These are phyloP conservation scores for Margaritispora aquatica DNA, from an alignment of 495 filamentous ascomycete genomes.

Conservation along the genomic window DNA sequence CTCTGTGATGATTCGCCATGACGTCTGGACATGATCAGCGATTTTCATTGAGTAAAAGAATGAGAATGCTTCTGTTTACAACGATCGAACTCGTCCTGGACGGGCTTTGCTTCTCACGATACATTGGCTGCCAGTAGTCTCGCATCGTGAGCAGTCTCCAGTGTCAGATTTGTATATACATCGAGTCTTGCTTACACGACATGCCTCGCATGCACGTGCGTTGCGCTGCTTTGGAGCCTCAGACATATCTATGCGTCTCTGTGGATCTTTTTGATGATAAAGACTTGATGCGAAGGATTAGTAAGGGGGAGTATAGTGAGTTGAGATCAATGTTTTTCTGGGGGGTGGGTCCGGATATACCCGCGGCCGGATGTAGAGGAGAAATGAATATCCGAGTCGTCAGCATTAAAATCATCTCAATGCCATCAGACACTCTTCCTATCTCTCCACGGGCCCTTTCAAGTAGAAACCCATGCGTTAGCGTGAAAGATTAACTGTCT, in stretches of 20 bases:
- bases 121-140: slow-evolving; percentile 14
- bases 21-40: neutral
- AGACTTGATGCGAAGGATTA: too few species aligned
- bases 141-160: slow-evolving; percentile 18
- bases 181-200: slow-evolving; percentile 20
- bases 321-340: too few species aligned
- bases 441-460: too few species aligned
- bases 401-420: too few species aligned
- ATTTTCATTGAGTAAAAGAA: neutral
- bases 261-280: too few species aligned
- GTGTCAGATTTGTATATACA: slow-evolving; percentile 16
- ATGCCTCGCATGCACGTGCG: slow-evolving; percentile 22
- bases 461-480: too few species aligned
- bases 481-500: too few species aligned
- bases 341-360: too few species aligned
- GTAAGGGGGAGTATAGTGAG: too few species aligned
- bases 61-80: slow-evolving; percentile 3
- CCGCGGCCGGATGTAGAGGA: too few species aligned
- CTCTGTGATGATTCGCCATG: neutral
- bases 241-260: neutral
- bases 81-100: slow-evolving; percentile 11
- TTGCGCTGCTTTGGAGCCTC: slow-evolving; percentile 11
- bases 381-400: too few species aligned
- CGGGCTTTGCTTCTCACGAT: slow-evolving; percentile 21
- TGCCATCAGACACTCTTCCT: too few species aligned